These are phyloP conservation scores for Aquilaria sinensis DNA, from an alignment of 345 rosid genomes.

Conservation along the genomic window DNA sequence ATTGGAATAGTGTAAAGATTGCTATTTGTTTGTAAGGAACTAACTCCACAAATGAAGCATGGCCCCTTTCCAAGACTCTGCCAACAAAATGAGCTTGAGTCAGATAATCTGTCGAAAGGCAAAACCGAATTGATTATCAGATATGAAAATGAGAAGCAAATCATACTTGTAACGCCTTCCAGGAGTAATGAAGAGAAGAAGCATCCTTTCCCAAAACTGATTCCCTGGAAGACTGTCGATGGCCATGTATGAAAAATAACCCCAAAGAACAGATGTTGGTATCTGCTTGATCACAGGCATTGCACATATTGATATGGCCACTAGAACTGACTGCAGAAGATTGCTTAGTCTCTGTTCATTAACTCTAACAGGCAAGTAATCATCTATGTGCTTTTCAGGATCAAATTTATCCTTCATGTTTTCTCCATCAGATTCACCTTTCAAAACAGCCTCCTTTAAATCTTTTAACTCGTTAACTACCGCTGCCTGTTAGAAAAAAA, in stretches of 20 bases:
- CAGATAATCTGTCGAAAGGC: neutral
- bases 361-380: conserved; percentile 73
- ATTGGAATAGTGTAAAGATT: conserved; percentile 54
- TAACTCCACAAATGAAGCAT: conserved; percentile 68
- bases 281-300: conserved; percentile 66
- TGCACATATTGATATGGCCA: conserved; percentile 54
- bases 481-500: conserved; percentile 18
- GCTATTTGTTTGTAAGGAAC: conserved; percentile 58
- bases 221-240: conserved; percentile 88
- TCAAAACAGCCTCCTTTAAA: conserved; percentile 65
- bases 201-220: conserved; percentile 76
- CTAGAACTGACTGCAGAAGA: conserved; percentile 63
- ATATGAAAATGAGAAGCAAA: neutral
- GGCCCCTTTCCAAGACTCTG: conserved; percentile 68
- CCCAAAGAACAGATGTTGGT: conserved; percentile 85
- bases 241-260: conserved; percentile 89
- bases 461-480: conserved; percentile 57
- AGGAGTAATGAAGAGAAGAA: conserved; percentile 56
- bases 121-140: neutral
- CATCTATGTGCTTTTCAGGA: conserved; percentile 80
- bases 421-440: conserved; percentile 27
- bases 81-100: neutral
- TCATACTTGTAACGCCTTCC: conserved; percentile 65
- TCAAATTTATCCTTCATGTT: conserved; percentile 32
- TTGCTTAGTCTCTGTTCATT: conserved; percentile 86